Conservation (phyloP, 257 asterid species). For the Solanum commersonii region DNA sequence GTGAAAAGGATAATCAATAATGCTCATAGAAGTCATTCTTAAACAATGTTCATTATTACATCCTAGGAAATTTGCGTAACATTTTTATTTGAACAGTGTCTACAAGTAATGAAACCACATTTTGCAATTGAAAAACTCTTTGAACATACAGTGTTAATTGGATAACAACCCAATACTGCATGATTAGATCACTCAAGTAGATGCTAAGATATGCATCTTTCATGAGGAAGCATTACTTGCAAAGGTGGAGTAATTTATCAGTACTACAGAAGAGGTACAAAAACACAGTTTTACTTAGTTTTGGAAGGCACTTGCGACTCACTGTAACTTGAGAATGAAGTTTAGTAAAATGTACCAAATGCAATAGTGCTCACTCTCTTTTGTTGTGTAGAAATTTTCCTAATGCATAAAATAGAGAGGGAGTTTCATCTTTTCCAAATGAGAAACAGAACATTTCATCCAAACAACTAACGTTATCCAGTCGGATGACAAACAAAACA, state of each 20-base stretch:
- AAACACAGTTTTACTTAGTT: neutral
- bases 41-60: neutral
- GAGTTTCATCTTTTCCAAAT: neutral
- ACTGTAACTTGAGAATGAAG: neutral
- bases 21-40: too few relatives aligned
- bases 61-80: neutral
- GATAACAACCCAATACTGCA: neutral
- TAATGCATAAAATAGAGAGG: constrained; percentile 69
- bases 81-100: neutral
- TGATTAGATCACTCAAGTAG: neutral
- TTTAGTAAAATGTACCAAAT: constrained; percentile 33
- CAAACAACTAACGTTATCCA: too few relatives aligned
- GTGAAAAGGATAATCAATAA: too few relatives aligned
- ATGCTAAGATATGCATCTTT: neutral
- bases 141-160: too few relatives aligned
- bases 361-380: constrained; percentile 26
- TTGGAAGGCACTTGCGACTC: neutral
- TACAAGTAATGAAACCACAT: neutral
- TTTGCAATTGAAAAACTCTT: neutral
- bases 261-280: neutral
- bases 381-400: constrained; percentile 96
- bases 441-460: too few relatives aligned
- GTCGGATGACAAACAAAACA: too few relatives aligned
- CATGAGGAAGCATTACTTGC: neutral
- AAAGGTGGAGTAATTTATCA: neutral